Percentiles rank a stretch among this genome's conserved stretches.
Evolutionary conservation across 306 rosid genomes (phyloP).

Genomic region (Trifolium repens): DNA sequence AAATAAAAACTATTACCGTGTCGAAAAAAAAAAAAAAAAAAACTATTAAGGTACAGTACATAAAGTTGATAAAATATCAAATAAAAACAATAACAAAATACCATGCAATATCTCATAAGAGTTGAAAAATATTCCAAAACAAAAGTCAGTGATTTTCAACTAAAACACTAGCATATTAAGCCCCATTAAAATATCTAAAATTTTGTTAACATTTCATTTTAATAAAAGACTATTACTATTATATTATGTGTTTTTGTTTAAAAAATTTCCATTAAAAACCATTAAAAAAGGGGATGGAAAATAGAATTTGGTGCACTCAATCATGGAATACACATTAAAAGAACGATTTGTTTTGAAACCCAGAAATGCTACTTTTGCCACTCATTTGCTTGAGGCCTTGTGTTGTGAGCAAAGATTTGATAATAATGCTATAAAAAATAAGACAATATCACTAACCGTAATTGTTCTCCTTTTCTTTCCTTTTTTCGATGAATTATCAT

Average conservation of each 20-base stretch:
- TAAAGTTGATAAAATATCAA: neutral
- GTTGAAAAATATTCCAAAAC: constrained; percentile 27
- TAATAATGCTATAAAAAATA: neutral
- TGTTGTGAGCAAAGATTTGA: neutral
- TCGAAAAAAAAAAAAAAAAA: too few relatives aligned
- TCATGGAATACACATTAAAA: constrained; percentile 15
- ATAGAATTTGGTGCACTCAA: neutral
- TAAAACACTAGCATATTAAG: neutral
- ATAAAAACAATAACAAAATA: neutral
- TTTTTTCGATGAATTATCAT: constrained; percentile 57
- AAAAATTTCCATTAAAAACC: constrained; percentile 8
- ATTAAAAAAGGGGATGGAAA: neutral
- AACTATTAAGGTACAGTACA: constrained; percentile 26
- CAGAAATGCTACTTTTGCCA: neutral
- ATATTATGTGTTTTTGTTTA: constrained; percentile 2
- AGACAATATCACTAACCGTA: constrained; percentile 56
- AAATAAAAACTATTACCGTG: constrained; percentile 34
- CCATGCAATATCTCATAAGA: constrained; percentile 6
- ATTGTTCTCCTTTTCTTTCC: constrained; percentile 92
- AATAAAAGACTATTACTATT: constrained; percentile 9
- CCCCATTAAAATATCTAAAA: neutral
- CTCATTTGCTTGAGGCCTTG: constrained; percentile 25
- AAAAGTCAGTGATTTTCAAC: neutral
- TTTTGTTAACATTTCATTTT: neutral
- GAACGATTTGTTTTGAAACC: constrained; percentile 19